Evolutionary conservation across 768 basidiomycete species (phyloP).

Genomic region (Amanita polypyramis): DNA sequence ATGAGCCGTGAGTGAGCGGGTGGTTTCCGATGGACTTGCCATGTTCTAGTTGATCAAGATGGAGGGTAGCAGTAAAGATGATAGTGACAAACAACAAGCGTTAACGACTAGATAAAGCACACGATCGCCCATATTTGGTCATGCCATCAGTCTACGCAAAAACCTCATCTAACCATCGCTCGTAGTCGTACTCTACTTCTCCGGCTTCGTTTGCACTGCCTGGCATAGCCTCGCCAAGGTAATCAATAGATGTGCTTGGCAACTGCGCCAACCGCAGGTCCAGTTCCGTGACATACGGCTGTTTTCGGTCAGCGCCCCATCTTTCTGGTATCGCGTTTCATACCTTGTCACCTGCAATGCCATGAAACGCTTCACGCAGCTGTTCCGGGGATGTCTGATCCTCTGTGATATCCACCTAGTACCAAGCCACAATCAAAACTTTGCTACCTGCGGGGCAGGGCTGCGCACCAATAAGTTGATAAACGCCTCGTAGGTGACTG

Average conservation of each 20-base stretch:
- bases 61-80: slow-evolving; percentile 10
- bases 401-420: slow-evolving; percentile 88
- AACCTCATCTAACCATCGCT: slow-evolving; percentile 71
- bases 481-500: slow-evolving; percentile 88
- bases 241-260: slow-evolving; percentile 65
- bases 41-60: slow-evolving; percentile 19
- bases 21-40: slow-evolving; percentile 12
- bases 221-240: slow-evolving; percentile 79
- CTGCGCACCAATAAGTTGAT: slow-evolving; percentile 76
- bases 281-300: slow-evolving; percentile 91
- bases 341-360: slow-evolving; percentile 86
- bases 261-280: slow-evolving; percentile 82
- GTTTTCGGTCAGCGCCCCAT: slow-evolving; percentile 4
- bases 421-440: background rate
- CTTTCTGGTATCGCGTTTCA: slow-evolving; percentile 8
- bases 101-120: slow-evolving; percentile 15
- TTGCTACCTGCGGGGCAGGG: slow-evolving; percentile 3
- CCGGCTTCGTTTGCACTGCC: slow-evolving; percentile 36
- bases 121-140: slow-evolving; percentile 10
- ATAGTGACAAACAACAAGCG: background rate
- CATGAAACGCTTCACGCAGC: slow-evolving; percentile 86
- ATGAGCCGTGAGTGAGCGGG: slow-evolving; percentile 3
- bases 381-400: slow-evolving; percentile 92
- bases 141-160: slow-evolving; percentile 38
- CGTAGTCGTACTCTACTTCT: slow-evolving; percentile 72